A percentile compares a stretch with the other conserved stretches of the same genome.
Evolutionary conservation across 176 grass and related monocot species (phyloP).

Genomic region (Aegilops longissima): DNA sequence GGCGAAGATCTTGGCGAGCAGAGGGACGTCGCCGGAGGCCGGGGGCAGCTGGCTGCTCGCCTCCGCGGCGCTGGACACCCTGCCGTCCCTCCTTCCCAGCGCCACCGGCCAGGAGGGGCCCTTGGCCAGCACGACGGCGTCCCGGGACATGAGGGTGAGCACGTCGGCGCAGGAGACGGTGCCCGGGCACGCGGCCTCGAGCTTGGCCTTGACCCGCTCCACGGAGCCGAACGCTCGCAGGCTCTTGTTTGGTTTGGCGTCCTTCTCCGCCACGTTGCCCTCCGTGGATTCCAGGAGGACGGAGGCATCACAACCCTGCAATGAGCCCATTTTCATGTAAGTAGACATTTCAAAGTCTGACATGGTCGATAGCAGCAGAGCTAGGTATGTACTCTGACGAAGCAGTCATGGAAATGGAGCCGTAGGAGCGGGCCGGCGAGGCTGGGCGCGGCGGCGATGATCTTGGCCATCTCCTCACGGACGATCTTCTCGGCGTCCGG

Average conservation of each 20-base stretch:
- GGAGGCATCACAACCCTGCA: not conserved
- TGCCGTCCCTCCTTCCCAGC: not conserved
- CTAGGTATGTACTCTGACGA: conserved; percentile 20
- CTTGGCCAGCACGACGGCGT: conserved; percentile 10
- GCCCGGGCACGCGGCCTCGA: conserved; percentile 2
- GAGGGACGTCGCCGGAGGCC: not conserved
- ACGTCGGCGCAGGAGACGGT: conserved; percentile 17
- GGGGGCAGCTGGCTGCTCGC: conserved; percentile 4
- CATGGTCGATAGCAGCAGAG: too few relatives aligned
- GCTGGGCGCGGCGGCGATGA: not conserved
- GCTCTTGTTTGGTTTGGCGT: conserved; percentile 5
- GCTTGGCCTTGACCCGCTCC: not conserved
- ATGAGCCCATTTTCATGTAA: not conserved
- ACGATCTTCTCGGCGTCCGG: conserved; percentile 1
- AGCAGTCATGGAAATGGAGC: conserved; percentile 79
- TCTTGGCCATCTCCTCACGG: not conserved
- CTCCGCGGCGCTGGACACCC: not conserved
- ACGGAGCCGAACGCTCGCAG: conserved; percentile 15
- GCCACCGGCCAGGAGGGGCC: not conserved
- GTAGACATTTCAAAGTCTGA: too few relatives aligned
- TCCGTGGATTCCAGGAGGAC: not conserved
- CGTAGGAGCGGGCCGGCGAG: conserved; percentile 36
- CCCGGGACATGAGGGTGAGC: not conserved
- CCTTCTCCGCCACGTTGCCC: not conserved
- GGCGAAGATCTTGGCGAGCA: not conserved